Conservation (phyloP, 2,329 filamentous ascomycete genomes). For the Periglandula ipomoeae region DNA sequence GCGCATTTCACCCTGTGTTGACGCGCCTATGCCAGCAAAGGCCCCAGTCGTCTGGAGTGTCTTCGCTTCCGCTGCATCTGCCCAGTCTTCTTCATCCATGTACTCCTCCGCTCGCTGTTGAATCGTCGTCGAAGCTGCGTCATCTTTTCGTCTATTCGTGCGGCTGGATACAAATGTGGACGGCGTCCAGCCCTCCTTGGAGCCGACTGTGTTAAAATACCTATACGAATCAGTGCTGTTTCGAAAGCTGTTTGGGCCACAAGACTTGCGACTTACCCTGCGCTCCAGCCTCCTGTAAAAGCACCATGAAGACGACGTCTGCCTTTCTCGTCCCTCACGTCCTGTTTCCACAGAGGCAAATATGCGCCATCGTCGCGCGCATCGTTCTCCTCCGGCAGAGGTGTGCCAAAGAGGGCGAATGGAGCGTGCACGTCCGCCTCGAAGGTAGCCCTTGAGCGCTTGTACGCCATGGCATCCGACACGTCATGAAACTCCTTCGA, state of each 20-base stretch:
- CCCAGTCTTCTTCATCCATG: constrained; percentile 96
- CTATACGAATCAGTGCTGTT: constrained; percentile 31
- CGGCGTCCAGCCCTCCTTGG: constrained; percentile 96
- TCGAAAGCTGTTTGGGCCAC: neutral
- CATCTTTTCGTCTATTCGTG: constrained; percentile 63
- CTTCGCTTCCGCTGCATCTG: constrained; percentile 71
- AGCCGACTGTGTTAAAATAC: constrained; percentile 97
- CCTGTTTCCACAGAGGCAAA: constrained; percentile 95
- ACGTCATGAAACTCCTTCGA: constrained; percentile 3
- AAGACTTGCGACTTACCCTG: constrained; percentile 55
- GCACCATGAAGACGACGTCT: constrained; percentile 88
- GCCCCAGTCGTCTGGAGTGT: constrained; percentile 62
- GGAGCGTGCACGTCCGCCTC: constrained; percentile 68
- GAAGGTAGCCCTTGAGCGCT: constrained; percentile 69
- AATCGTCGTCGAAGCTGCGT: constrained; percentile 27
- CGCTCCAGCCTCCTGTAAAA: constrained; percentile 94
- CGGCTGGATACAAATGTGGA: constrained; percentile 88
- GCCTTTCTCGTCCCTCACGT: constrained; percentile 86
- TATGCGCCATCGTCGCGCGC: constrained; percentile 84
- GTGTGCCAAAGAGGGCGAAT: constrained; percentile 74
- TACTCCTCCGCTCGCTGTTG: constrained; percentile 76
- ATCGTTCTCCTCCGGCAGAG: constrained; percentile 71
- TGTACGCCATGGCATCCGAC: constrained; percentile 55
- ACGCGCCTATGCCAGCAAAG: constrained; percentile 69
- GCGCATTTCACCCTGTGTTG: constrained; percentile 42